Percentiles rank a stretch among this genome's conserved stretches.
phyloP scores from a whole-genome alignment of 169 alveolate species.

The Neospora caninum region DNA sequence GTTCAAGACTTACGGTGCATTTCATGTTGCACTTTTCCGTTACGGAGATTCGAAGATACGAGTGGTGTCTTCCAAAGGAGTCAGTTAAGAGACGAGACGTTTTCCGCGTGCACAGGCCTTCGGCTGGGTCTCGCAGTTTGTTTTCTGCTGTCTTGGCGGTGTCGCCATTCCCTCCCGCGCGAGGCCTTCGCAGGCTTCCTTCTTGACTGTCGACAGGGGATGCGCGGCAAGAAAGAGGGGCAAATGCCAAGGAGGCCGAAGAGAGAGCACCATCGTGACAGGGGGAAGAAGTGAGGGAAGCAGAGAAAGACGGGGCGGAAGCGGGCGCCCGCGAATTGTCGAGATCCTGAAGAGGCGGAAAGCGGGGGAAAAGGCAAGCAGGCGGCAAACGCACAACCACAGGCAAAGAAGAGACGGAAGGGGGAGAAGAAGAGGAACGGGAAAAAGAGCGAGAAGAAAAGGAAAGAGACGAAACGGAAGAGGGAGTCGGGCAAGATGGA shows the following conservation, averaged over 20 bases:
- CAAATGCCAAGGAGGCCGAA: background rate
- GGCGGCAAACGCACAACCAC: background rate
- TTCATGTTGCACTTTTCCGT: conserved; percentile 21
- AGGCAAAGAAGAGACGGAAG: background rate
- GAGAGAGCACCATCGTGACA: too few species aligned
- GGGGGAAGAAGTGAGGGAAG: background rate
- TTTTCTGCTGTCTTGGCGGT: background rate
- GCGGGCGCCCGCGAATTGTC: background rate
- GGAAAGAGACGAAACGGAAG: background rate
- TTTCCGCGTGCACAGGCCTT: too few species aligned
- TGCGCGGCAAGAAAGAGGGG: background rate
- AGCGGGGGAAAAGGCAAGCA: background rate
- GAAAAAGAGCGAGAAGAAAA: background rate
- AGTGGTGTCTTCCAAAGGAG: background rate
- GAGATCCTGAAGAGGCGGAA: background rate
- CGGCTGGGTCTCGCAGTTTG: background rate
- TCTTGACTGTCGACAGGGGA: background rate
- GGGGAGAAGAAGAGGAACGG: background rate
- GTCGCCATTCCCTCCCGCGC: background rate
- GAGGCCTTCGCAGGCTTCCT: too few species aligned
- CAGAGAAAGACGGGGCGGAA: background rate
- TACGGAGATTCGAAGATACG: conserved; percentile 4
- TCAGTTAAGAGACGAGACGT: background rate
- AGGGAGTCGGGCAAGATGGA: background rate
- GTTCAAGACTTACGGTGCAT: background rate